Percentiles rank a stretch among this genome's conserved stretches.
Evolutionary conservation across 257 asterid genomes (phyloP).

Genomic region (Apocynum venetum): DNA sequence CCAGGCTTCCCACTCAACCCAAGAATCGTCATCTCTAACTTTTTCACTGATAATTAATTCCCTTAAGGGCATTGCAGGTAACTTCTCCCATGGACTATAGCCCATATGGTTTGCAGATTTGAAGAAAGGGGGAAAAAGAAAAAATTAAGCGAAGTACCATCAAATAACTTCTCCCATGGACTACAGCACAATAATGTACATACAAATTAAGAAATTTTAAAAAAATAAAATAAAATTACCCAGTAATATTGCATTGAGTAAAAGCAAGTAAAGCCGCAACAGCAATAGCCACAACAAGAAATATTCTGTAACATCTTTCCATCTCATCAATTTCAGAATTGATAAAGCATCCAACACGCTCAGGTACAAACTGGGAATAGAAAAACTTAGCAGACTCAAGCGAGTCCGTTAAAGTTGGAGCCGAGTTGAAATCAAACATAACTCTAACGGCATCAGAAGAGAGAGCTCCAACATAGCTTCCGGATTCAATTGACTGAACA

Average conservation of each 20-base stretch:
- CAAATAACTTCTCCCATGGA: not conserved
- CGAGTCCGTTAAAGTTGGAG: constrained; percentile 19
- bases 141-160: not conserved
- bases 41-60: constrained; percentile 22
- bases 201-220: not conserved
- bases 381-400: constrained; percentile 54
- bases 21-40: constrained; percentile 26
- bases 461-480: constrained; percentile 55
- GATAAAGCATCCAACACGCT: constrained; percentile 46
- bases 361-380: constrained; percentile 55
- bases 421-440: constrained; percentile 36
- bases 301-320: constrained; percentile 37
- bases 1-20: constrained; percentile 87
- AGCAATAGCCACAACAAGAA: constrained; percentile 67
- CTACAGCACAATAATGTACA: too few species aligned
- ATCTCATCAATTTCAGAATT: constrained; percentile 14
- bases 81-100: constrained; percentile 59
- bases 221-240: constrained; percentile 35
- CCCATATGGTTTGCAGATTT: not conserved
- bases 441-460: constrained; percentile 44
- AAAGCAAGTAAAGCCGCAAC: constrained; percentile 76
- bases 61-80: constrained; percentile 57
- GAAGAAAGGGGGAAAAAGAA: constrained; percentile 16
- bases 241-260: constrained; percentile 70
- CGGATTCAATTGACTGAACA: constrained; percentile 61